Base-by-base conservation (phyloP, 495 filamentous ascomycete genomes). In the Podospora fimiseda region DNA sequence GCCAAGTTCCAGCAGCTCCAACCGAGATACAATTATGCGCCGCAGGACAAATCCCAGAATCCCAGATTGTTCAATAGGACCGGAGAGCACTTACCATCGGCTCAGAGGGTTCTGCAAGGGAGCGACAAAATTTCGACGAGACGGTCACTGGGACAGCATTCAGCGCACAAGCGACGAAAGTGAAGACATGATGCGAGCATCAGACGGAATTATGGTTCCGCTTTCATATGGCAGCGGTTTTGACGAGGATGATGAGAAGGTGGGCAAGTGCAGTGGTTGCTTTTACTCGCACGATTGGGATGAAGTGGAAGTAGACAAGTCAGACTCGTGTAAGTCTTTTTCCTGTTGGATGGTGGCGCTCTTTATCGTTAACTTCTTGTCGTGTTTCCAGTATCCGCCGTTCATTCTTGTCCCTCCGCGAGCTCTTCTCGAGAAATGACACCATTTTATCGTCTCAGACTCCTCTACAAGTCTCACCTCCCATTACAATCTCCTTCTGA, bases 401-500 rank as follows among this genome's bases (percentile, higher is more conserved):
- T 33, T 5, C 27, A 33, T 5, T 6, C 6, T 33, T 11, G 5
- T 11, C 27, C 27, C 11, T 33, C 27, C 11, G 27, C 27, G 16
- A 46, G 22, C 4, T 55, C 45, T 51, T 66, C 56, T 37, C 58
- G 63, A 36, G 51, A 43, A 1, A 64, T 64, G 8, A 57, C 64
- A 11, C 51, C 58, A 18, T 69, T n/a, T n/a, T n/a, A 62, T 48
- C 66, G 68, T 13, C 58, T 68, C 11, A 62, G 70, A 1, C 57
- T 72, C 16, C 61, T 72, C 18, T 72, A 65, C 51, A 72, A 72
- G 20, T 70, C 64, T 2, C 70, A 72, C 41, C 41, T 72, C 43
- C 5, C 52, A 53, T 9, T 53, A 50, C 0, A 58, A 52, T 40
- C 9, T 30, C 44, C 21, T 21, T 20, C 23, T 14, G 44, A n/a